Percentiles rank a stretch among this genome's conserved stretches.
These are phyloP conservation scores for Fragosphaeria purpurea DNA, from an alignment of 2,329 filamentous ascomycete species.

Conservation along the genomic window DNA sequence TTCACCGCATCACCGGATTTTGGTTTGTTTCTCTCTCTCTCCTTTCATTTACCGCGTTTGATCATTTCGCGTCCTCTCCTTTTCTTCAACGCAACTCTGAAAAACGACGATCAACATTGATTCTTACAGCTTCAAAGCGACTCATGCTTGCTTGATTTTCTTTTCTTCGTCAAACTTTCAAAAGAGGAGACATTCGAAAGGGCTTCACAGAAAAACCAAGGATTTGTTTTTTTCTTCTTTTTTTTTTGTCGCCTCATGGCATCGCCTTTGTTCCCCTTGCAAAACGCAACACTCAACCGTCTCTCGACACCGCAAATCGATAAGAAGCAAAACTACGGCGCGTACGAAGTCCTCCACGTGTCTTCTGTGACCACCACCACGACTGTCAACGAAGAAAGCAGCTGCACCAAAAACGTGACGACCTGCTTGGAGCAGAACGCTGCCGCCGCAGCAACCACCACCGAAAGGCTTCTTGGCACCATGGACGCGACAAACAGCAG, in stretches of 20 bases:
- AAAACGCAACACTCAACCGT: constrained; percentile 27
- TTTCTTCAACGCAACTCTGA: background rate
- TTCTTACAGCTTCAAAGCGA: too few species aligned
- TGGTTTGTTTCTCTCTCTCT: too few species aligned
- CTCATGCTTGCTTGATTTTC: background rate
- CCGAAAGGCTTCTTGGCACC: background rate
- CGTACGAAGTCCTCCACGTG: constrained; percentile 20
- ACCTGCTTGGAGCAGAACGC: background rate
- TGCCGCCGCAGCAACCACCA: constrained; percentile 9
- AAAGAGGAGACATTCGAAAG: too few species aligned
- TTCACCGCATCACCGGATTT: too few species aligned
- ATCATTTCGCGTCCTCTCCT: background rate
- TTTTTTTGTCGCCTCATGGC: constrained; percentile 20
- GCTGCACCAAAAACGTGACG: background rate
- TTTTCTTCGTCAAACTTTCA: background rate
- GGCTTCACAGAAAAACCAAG: too few species aligned
- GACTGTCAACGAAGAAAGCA: background rate
- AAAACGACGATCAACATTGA: too few species aligned
- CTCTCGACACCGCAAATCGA: constrained; percentile 22
- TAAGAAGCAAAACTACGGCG: constrained; percentile 20
- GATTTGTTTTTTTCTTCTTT: background rate
- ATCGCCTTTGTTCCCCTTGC: constrained; percentile 30
- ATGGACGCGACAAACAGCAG: constrained; percentile 17
- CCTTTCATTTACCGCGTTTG: background rate
- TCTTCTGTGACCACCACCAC: constrained; percentile 12